Evolutionary conservation across 345 rosid genomes (phyloP).

Genomic region (Mangifera indica): DNA sequence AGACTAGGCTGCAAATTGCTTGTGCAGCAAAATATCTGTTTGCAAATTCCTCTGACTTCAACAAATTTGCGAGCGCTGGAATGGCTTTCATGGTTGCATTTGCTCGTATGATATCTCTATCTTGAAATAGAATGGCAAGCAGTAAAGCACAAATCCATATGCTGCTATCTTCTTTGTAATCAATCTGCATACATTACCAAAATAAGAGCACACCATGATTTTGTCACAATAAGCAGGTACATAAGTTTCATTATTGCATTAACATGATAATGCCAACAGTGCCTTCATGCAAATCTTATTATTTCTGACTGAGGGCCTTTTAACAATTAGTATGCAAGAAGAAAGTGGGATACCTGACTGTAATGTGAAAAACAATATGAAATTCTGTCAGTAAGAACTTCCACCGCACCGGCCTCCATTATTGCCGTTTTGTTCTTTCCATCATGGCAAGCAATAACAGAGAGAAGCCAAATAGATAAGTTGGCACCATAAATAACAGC

Average conservation of each 20-base stretch:
- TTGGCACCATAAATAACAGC: conserved; percentile 64
- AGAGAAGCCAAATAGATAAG: conserved; percentile 87
- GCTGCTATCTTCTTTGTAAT: conserved; percentile 78
- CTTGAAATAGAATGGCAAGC: conserved; percentile 89
- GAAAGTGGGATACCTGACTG: conserved; percentile 60
- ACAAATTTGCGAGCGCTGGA: conserved; percentile 81
- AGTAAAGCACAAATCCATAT: conserved; percentile 93
- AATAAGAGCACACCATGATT: conserved; percentile 23
- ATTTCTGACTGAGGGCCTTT: not conserved
- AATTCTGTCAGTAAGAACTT: conserved; percentile 80
- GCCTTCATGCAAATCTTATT: not conserved
- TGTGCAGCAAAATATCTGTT: conserved; percentile 97
- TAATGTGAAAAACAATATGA: conserved; percentile 53
- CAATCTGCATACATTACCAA: conserved; percentile 58
- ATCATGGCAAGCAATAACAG: conserved; percentile 89
- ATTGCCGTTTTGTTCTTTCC: conserved; percentile 71
- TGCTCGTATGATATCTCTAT: conserved; percentile 92
- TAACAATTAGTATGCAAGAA: conserved; percentile 10
- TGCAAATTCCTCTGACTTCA: conserved; percentile 88
- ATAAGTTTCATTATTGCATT: not conserved
- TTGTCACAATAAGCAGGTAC: conserved; percentile 14
- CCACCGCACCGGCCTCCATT: conserved; percentile 92
- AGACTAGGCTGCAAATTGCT: conserved; percentile 86
- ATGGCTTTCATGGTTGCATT: conserved; percentile 85
- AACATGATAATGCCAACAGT: not conserved